phyloP scores from a whole-genome alignment of 129 eudicot genomes.

The Silybum marianum region DNA sequence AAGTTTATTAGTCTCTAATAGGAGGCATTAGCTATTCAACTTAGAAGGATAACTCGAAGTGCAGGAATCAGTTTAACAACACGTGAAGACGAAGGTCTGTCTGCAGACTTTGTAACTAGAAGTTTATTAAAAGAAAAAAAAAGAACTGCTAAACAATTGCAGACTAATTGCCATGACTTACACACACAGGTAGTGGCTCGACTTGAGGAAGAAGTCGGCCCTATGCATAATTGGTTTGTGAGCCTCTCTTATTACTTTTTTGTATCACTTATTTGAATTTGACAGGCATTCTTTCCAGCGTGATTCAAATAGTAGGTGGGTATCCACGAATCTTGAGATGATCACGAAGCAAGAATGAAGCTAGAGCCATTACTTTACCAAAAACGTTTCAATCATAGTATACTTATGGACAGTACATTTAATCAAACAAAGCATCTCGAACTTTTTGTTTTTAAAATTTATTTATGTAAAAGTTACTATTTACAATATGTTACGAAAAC shows the following conservation, averaged over 20 bases:
- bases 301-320: not conserved
- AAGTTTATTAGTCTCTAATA: not conserved
- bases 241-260: not conserved
- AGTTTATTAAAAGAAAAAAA: not conserved
- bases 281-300: not conserved
- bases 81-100: not conserved
- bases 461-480: not conserved
- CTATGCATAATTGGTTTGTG: not conserved
- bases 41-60: not conserved
- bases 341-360: conserved; percentile 9
- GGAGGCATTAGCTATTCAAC: conserved; percentile 15
- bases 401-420: not conserved
- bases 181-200: not conserved
- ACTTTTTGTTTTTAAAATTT: not conserved
- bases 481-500: not conserved
- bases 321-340: not conserved
- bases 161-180: not conserved
- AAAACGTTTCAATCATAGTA: not conserved
- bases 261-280: not conserved
- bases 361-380: conserved; percentile 3
- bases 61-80: not conserved
- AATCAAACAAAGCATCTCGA: not conserved
- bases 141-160: not conserved
- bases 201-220: not conserved
- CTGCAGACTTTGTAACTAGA: not conserved